Percentiles rank a stretch among this genome's conserved stretches.
Evolutionary conservation across 2,329 filamentous ascomycete species (phyloP).

Genomic region (Xylariaceae sp.): DNA sequence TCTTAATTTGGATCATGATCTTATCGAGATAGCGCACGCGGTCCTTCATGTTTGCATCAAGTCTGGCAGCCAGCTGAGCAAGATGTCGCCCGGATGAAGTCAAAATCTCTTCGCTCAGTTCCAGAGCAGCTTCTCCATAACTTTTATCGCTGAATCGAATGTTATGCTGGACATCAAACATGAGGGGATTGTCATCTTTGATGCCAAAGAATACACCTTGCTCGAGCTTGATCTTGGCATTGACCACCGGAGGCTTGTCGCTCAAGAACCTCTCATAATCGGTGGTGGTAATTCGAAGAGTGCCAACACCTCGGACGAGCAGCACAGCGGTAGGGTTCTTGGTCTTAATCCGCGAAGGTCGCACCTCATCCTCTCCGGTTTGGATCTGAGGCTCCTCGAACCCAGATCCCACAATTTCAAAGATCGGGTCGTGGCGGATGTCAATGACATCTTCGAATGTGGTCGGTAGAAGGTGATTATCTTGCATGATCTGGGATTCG

Average conservation of each 20-base stretch:
- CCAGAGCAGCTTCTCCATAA: slow-evolving; percentile 70
- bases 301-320: slow-evolving; percentile 59
- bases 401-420: slow-evolving; percentile 62
- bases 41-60: slow-evolving; percentile 75
- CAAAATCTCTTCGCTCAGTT: slow-evolving; percentile 77
- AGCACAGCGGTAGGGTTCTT: slow-evolving; percentile 62
- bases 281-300: slow-evolving; percentile 55
- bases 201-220: slow-evolving; percentile 92
- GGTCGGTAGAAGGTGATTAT: slow-evolving; percentile 58
- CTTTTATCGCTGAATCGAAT: slow-evolving; percentile 66
- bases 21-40: slow-evolving; percentile 71
- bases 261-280: slow-evolving; percentile 59
- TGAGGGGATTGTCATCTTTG: slow-evolving; percentile 79
- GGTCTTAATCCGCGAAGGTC: slow-evolving; percentile 49
- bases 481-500: slow-evolving; percentile 69
- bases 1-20: slow-evolving; percentile 67
- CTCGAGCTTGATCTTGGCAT: slow-evolving; percentile 83
- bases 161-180: slow-evolving; percentile 67
- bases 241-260: slow-evolving; percentile 59
- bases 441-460: slow-evolving; percentile 85
- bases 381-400: slow-evolving; percentile 53
- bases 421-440: slow-evolving; percentile 61
- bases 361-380: slow-evolving; percentile 42
- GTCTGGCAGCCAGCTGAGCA: slow-evolving; percentile 65
- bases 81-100: slow-evolving; percentile 73